Percentiles rank a stretch among this genome's conserved stretches.
Evolutionary conservation across 345 rosid genomes (phyloP).

Genomic region (Arabidopsis arenosa): DNA sequence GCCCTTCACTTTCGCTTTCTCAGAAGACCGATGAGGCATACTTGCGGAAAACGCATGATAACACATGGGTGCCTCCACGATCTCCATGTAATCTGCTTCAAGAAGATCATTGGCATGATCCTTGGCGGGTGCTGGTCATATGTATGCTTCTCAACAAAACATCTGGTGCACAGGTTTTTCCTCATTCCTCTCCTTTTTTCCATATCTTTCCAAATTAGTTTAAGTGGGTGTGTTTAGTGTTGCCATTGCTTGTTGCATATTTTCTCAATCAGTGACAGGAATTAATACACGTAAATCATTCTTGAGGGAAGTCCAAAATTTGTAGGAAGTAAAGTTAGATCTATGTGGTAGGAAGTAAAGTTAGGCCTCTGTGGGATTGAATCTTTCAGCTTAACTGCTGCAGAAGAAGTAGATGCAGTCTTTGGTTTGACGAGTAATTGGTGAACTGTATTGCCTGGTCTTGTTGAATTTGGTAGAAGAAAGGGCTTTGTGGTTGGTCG

Average conservation of each 20-base stretch:
- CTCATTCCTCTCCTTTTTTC: conserved; percentile 12
- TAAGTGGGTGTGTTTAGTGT: conserved; percentile 23
- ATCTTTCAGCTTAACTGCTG: not conserved
- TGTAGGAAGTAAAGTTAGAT: not conserved
- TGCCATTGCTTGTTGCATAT: not conserved
- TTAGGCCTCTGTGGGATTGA: not conserved
- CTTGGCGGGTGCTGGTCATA: conserved; percentile 73
- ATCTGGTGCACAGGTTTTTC: conserved; percentile 59
- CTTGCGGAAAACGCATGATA: conserved; percentile 49
- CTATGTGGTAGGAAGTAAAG: not conserved
- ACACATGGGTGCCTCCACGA: conserved; percentile 64
- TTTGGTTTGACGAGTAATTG: not conserved
- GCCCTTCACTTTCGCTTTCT: conserved; percentile 40
- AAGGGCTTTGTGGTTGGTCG: not conserved
- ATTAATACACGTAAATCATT: not conserved
- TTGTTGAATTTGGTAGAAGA: conserved; percentile 3
- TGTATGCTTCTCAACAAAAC: conserved; percentile 81
- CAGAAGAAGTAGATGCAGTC: conserved; percentile 9
- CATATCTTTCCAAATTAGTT: not conserved
- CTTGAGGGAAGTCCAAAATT: not conserved
- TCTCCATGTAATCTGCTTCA: conserved; percentile 59
- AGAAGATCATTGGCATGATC: conserved; percentile 66
- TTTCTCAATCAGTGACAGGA: not conserved
- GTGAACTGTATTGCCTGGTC: not conserved
- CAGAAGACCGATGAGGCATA: conserved; percentile 68